These are phyloP conservation scores for Amanita jacksonii DNA, from an alignment of 768 basidiomycete genomes.

Conservation along the genomic window DNA sequence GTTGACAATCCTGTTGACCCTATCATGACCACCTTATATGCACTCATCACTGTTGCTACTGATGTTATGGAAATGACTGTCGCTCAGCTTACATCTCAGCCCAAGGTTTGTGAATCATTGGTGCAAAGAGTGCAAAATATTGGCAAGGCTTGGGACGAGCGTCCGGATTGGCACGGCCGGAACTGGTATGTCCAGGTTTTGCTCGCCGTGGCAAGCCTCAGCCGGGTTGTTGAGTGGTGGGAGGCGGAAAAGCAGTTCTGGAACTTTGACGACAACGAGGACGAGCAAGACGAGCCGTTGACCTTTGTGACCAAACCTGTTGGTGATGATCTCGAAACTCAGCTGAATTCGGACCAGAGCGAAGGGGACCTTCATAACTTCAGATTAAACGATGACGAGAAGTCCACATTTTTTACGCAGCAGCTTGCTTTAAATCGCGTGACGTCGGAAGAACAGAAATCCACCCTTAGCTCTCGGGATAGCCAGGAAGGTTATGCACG, in stretches of 20 bases:
- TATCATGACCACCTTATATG: conserved; percentile 84
- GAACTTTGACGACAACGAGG: conserved; percentile 93
- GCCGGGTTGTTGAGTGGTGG: conserved; percentile 99
- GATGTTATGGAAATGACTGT: conserved; percentile 89
- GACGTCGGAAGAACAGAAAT: conserved; percentile 51
- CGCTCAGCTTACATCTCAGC: conserved; percentile 73
- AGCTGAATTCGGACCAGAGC: conserved; percentile 27
- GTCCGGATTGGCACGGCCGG: conserved; percentile 95
- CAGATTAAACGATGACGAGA: conserved; percentile 42
- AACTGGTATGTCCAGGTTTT: conserved; percentile 98
- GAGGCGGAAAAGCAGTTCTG: conserved; percentile 99
- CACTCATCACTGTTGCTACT: conserved; percentile 87
- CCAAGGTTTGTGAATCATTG: conserved; percentile 76
- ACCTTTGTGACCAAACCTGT: conserved; percentile 90
- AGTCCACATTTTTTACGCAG: conserved; percentile 36
- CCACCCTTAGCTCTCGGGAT: conserved; percentile 26
- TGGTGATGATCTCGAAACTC: conserved; percentile 37
- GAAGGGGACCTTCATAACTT: conserved; percentile 35
- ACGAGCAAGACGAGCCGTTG: conserved; percentile 85
- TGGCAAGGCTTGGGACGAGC: conserved; percentile 94
- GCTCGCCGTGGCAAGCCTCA: conserved; percentile 90
- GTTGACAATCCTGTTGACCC: conserved; percentile 83
- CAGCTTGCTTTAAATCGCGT: conserved; percentile 43
- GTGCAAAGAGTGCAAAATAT: conserved; percentile 88
- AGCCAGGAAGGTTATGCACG: conserved; percentile 26